These are phyloP conservation scores for Taphrina pruni DNA, from an alignment of 1,139 yeast species.

Conservation along the genomic window DNA sequence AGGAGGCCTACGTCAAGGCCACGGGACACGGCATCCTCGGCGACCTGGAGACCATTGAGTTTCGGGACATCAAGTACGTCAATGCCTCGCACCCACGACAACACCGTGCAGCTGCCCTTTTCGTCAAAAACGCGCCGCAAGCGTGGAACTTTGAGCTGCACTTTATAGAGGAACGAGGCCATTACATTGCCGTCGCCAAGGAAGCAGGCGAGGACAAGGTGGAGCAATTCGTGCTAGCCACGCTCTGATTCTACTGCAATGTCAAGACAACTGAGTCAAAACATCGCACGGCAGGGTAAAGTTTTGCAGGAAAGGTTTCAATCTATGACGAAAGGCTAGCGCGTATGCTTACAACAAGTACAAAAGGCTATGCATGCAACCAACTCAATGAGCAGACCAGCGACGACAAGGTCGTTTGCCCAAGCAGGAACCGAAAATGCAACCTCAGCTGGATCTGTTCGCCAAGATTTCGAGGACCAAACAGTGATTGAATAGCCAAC, in stretches of 20 bases:
- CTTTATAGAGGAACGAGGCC: background rate
- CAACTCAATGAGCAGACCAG: background rate
- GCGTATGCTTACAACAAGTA: background rate
- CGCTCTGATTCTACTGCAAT: background rate
- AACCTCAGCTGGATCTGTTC: background rate
- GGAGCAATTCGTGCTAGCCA: background rate
- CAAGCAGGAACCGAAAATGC: background rate
- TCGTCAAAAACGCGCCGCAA: background rate
- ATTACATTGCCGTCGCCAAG: constrained; percentile 13
- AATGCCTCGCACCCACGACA: constrained; percentile 3
- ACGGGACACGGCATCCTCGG: constrained; percentile 45
- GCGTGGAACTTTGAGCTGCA: constrained; percentile 11
- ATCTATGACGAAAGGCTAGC: background rate
- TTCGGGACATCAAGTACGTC: constrained; percentile 39
- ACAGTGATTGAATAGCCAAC: background rate
- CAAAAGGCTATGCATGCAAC: background rate
- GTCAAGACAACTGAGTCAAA: background rate
- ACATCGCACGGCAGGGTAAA: too few species aligned
- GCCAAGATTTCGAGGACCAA: background rate
- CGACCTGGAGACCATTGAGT: constrained; percentile 43
- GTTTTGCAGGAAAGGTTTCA: background rate
- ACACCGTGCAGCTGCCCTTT: constrained; percentile 1
- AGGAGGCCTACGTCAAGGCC: constrained; percentile 47
- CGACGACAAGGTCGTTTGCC: background rate
- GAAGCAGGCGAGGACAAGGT: background rate